Base-by-base conservation (phyloP, 2,329 filamentous ascomycete genomes). In the Helotiales sp. region DNA sequence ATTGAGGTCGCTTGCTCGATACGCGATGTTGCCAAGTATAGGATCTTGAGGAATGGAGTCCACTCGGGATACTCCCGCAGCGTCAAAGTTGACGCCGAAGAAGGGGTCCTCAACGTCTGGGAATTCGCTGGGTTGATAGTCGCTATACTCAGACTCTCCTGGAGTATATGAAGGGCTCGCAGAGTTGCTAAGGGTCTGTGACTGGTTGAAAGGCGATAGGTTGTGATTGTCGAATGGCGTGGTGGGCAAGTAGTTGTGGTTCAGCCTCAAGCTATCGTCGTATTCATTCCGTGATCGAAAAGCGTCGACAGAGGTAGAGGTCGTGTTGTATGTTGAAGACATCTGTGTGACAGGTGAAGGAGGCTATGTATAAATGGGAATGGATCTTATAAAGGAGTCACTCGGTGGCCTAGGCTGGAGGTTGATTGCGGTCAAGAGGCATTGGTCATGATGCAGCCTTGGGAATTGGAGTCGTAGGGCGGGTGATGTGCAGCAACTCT, bases 11-110 rank as follows among this genome's bases (percentile, higher is more conserved):
- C 55, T 47, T 29, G 60, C n/a, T 31, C 55, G 63, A 19, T 63
- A 60, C 29, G 63, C 52, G 40, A 52, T 30, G 46, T 58, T 54
- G 25, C 33, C 50, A 9, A 54, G 30, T n/a, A 61, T 57, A 44
- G 58, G 33, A 25, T 51, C 49, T 17, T 60, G 57, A 31, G 64
- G 58, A 12, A 67, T 33, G 5, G 63, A 66, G 47, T 69, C 64
- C 17, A 63, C 62, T 63, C 64, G 62, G 19, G 64, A 62, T 27
- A 66, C 64, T 17, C 65, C 65, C n/a, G n/a, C 40, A 30, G 63
- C 65, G 60, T 67, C 66, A 44, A 71, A 71, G 63, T 71, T 67
- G n/a, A 71, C 69, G 9, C 69, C 69, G 38, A 69, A 67, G 64
- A 69, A 72, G 29, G 64, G 63, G 59, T 72, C 70, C 27, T 68